Evolutionary conservation across 225 moss, liverwort and hornwort genomes (phyloP).

Genomic region (Lunularia cruciata): DNA sequence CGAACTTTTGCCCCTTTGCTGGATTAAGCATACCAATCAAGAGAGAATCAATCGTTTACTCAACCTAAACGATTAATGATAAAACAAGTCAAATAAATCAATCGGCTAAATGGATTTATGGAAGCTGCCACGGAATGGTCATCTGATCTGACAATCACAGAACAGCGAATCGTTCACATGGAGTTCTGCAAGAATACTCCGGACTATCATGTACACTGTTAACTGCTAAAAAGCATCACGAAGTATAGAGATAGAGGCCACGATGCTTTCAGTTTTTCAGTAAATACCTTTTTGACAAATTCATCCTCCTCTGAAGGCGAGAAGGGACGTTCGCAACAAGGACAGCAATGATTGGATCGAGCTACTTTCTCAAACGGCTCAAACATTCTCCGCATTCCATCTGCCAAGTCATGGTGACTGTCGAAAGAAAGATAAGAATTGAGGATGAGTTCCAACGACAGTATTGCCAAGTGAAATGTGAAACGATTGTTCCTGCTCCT

Average conservation of each 20-base stretch:
- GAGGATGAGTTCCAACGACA: too few relatives aligned
- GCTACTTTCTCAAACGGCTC: conserved; percentile 78
- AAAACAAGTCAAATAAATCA: too few relatives aligned
- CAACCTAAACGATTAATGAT: too few relatives aligned
- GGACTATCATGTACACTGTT: not conserved
- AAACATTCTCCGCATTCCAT: conserved; percentile 68
- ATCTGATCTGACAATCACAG: too few relatives aligned
- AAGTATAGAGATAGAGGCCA: not conserved
- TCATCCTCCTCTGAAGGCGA: conserved; percentile 77
- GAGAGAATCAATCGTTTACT: not conserved
- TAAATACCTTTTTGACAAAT: conserved; percentile 83
- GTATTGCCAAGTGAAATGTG: too few relatives aligned
- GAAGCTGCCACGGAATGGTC: too few relatives aligned
- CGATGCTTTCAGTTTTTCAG: not conserved
- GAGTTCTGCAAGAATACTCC: not conserved
- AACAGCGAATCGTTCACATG: not conserved
- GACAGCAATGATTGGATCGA: conserved; percentile 65
- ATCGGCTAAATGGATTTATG: too few relatives aligned
- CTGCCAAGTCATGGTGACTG: conserved; percentile 79
- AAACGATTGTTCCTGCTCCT: too few relatives aligned
- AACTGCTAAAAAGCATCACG: not conserved
- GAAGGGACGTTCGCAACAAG: conserved; percentile 87
- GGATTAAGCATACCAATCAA: conserved; percentile 1
- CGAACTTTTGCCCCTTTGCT: conserved; percentile 75
- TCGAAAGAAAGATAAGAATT: too few relatives aligned